A percentile compares a stretch with the other conserved stretches of the same genome.
These are phyloP conservation scores for Curvularia lunata DNA, from an alignment of 2,329 filamentous ascomycete genomes.

Conservation along the genomic window DNA sequence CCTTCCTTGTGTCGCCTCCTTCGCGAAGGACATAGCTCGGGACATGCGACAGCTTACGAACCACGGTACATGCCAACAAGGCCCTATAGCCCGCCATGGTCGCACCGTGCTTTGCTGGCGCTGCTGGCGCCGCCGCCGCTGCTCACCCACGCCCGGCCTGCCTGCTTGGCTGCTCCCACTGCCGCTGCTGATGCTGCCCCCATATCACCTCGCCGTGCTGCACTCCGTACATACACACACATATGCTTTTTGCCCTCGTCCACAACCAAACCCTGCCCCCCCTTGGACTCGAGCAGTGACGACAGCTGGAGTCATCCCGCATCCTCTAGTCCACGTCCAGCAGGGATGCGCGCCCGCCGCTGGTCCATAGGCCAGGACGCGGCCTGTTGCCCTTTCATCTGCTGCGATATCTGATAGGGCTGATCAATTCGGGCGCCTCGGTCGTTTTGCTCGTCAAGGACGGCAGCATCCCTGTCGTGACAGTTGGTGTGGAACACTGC, in stretches of 20 bases:
- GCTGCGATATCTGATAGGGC: slow-evolving; percentile 42
- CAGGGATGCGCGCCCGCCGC: slow-evolving; percentile 1
- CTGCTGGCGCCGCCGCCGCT: background rate
- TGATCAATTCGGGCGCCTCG: slow-evolving; percentile 40
- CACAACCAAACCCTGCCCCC: slow-evolving; percentile 3
- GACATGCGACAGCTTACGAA: slow-evolving; percentile 23
- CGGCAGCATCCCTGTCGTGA: slow-evolving; percentile 18
- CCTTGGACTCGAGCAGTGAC: background rate
- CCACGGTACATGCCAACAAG: slow-evolving; percentile 29
- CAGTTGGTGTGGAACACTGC: slow-evolving; percentile 35
- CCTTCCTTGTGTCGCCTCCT: slow-evolving; percentile 20
- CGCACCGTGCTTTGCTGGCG: slow-evolving; percentile 9
- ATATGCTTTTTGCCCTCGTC: background rate
- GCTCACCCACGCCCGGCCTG: too few species aligned
- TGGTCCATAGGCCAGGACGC: slow-evolving; percentile 23
- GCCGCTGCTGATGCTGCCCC: background rate
- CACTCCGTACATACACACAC: background rate
- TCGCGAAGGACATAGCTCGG: slow-evolving; percentile 21
- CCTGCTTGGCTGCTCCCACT: too few species aligned
- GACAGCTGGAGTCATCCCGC: slow-evolving; percentile 23
- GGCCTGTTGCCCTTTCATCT: slow-evolving; percentile 16
- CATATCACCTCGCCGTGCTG: too few species aligned
- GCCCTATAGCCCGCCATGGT: slow-evolving; percentile 3
- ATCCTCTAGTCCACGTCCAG: slow-evolving; percentile 24
- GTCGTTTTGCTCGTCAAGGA: slow-evolving; percentile 25